Base-by-base conservation (phyloP, 2,329 filamentous ascomycete genomes). In the Westerdykella aurantiaca region DNA sequence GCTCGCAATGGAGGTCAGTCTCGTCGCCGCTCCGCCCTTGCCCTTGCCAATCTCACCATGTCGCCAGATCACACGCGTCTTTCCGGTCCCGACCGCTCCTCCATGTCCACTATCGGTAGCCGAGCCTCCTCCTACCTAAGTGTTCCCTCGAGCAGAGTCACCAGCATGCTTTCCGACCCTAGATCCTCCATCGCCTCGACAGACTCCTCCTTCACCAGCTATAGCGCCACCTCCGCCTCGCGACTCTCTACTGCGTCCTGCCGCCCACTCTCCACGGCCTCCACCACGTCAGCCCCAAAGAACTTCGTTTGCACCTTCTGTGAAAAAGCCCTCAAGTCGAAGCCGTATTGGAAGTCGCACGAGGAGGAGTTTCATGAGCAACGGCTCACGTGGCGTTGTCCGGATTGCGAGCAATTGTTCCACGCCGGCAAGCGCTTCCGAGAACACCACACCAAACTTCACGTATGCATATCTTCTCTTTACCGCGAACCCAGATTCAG, bases 351-450 rank as follows among this genome's bases (percentile, higher is more conserved):
- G 82, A 83, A 83, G 63, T 75, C 79, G 25, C 82, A 85, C 63
- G 80, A 85, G 60, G 81, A 83, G 54, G 80, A 83, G 63, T 83
- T 83, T 56, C 81, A 84, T 64, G 81, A 84, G 69, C 78, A 81
- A 43, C 79, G 79, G 70, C 78, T 81, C 50, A 83, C 82, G 57
- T 84, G 82, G 61, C 79, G 80, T 11, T 84, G 81, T 55, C 80
- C 81, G 5, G 80, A 81, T 51, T 85, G 82, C 66, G 82, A 83
- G 63, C 78, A 81, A 55, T 80, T 79, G 57, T 83, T 84, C 64
- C 82, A 80, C 73, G 80, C 80, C 9, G 79, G 80, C 52, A 83
- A 83, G 60, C 81, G 79, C 4, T 83, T 84, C 64, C 81, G 82
- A 52, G 80, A 83, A 60, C 81, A 83, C 51, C 80, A 83, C 68